phyloP scores from a whole-genome alignment of 345 rosid species.

The Lepidium africanum region DNA sequence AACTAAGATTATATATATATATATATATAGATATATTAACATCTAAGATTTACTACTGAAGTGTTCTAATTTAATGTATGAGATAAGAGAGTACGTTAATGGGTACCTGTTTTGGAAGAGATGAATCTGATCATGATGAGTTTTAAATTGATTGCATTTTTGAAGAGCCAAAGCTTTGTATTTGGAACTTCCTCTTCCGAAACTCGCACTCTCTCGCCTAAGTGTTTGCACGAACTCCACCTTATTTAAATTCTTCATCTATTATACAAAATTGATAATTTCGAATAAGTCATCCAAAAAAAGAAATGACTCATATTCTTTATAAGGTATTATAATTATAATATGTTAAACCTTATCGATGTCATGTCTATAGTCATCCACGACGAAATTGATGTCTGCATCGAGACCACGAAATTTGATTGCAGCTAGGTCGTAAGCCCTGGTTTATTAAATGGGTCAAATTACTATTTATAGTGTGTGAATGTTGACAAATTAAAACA shows the following conservation, averaged over 20 bases:
- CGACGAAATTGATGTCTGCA: slow-evolving; percentile 86
- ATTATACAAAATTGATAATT: neutral
- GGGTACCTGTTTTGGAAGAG: slow-evolving; percentile 26
- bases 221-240: slow-evolving; percentile 93
- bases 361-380: slow-evolving; percentile 77
- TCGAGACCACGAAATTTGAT: slow-evolving; percentile 88
- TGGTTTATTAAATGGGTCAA: slow-evolving; percentile 23
- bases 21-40: neutral
- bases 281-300: neutral
- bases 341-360: slow-evolving; percentile 52
- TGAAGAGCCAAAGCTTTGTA: slow-evolving; percentile 84
- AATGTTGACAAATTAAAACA: slow-evolving; percentile 22
- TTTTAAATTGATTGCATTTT: slow-evolving; percentile 37
- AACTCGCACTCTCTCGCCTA: slow-evolving; percentile 93
- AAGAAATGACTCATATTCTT: neutral
- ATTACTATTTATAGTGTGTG: slow-evolving; percentile 19
- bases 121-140: slow-evolving; percentile 24
- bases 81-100: neutral
- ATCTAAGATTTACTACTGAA: neutral
- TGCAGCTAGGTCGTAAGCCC: slow-evolving; percentile 98
- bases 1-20: neutral
- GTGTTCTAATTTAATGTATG: neutral
- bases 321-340: neutral
- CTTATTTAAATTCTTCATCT: slow-evolving; percentile 74
- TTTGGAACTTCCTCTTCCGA: slow-evolving; percentile 88